Evolutionary conservation across 1,139 yeast genomes (phyloP), one percentile per base, ranked within the genome.

Genomic region (Lodderomyces pseudojiufengensis): DNA sequence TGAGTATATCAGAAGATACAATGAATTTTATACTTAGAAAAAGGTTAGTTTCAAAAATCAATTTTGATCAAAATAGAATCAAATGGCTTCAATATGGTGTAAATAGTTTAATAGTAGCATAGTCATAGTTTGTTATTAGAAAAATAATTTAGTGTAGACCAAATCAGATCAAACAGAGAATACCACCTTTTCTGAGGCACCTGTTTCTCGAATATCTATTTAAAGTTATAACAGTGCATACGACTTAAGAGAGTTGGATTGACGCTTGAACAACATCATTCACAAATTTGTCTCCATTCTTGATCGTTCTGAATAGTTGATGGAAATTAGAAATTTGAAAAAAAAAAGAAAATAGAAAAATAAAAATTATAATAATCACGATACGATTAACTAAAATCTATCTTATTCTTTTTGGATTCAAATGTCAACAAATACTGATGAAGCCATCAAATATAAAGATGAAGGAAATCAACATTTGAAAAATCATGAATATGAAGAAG

Each of bases 401-500:
- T 18, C 7, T 18, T 18, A 18, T 7, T 10, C 14, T 25, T 4
- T 25, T 6, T 11, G 4, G 5, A 11, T 11, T 13, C 31, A 15
- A n/a, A 33, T 32, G 36, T 13, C 41, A 4, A 31, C 48, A 16
- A 21, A 24, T 5, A 52, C 52, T 34, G 65, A 59, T 20, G 54
- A 62, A 39, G 84, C 87, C 1, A 48, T 72, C 33, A 65, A 65
- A 43, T 62, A 65, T 41, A 90, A 90, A 55, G 76, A 77, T 46
- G 64, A 73, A 49, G 98, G 97, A 9, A 92, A 92, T 54, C 68
- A 64, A n/a, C 73, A 67, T 35, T 69, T 92, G 37, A 78, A 81
- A 48, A 70, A 66, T 15, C 81, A 84, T 35, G 69, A 78, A 43
- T 85, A 65, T 50, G 73, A 72, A 9, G 72, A 73, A 24, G 97